Percentiles rank a stretch among this genome's conserved stretches.
These are phyloP conservation scores for Leersia perrieri DNA, from an alignment of 176 grass and related monocot genomes.

Conservation along the genomic window DNA sequence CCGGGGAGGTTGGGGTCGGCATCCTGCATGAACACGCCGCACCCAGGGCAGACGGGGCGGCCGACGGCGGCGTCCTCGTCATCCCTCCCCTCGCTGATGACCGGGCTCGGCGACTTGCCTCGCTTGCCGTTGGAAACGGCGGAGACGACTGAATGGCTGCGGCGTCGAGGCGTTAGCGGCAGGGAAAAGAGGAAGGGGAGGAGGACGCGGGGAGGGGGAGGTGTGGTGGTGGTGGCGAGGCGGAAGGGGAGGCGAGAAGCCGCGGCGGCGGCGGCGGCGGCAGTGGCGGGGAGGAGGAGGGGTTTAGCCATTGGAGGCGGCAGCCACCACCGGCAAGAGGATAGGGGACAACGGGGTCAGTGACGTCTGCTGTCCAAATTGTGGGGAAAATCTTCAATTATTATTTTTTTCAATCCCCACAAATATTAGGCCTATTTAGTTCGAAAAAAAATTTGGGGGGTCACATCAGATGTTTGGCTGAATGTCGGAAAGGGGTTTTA, in stretches of 20 bases:
- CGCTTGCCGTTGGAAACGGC: conserved; percentile 20
- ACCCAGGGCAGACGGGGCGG: conserved; percentile 65
- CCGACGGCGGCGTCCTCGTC: conserved; percentile 1
- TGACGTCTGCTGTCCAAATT: neutral
- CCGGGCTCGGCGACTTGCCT: neutral
- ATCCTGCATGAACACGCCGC: conserved; percentile 94
- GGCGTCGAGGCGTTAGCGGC: neutral
- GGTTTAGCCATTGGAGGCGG: conserved; percentile 39
- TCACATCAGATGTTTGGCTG: too few species aligned
- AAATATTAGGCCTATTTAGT: too few species aligned
- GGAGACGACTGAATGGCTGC: neutral
- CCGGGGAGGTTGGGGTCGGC: conserved; percentile 68
- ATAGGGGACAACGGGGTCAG: neutral
- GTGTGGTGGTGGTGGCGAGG: neutral
- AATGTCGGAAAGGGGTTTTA: too few species aligned
- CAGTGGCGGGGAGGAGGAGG: conserved; percentile 3
- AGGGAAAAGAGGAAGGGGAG: neutral
- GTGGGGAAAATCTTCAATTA: neutral
- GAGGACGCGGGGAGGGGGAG: conserved; percentile 10
- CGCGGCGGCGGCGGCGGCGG: neutral
- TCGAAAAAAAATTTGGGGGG: too few species aligned
- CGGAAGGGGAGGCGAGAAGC: conserved; percentile 20
- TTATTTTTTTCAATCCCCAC: too few species aligned
- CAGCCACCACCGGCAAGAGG: neutral
- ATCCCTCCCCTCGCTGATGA: conserved; percentile 50